Base-by-base conservation (phyloP, 2,329 filamentous ascomycete genomes). In the Calonectria pteridis region DNA sequence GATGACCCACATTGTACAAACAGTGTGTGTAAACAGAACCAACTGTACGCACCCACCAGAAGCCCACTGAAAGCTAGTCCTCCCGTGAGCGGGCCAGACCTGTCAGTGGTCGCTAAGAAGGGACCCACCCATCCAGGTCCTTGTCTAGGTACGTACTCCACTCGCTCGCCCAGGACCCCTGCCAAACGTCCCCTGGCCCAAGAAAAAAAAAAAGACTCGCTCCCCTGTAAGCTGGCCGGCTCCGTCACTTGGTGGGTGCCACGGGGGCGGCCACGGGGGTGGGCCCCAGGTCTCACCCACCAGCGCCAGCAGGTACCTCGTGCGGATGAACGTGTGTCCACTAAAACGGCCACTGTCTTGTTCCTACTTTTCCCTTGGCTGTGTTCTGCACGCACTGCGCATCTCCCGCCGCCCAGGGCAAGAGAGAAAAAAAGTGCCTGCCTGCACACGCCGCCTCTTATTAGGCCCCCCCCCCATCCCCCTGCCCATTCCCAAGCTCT, bases 381-480 rank as follows among this genome's bases (percentile, higher is more conserved):
- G 50, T 37, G 14, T 51, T 49, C 67, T 64, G 58, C 68, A 50
- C 68, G 49, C 43, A 53, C 62, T 67, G 69, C 64, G 50, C 63
- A 67, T 66, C 62, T 66, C 62, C 67, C 69, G 59, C 67, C 68
- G 49, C 55, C 69, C 69, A 62, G 63, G 29, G 67, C 35, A 64
- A 29, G 26, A 33, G 49, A 29, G 26, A 33, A 28, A 33, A 35
- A 66, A 55, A 55, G 50, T 40, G 23, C 31, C 64, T 67, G 49
- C 23, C 35, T 53, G 63, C 26, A 58, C 43, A 65, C 66, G 64
- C 51, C 74, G 69, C 73, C 77, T 75, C 75, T 76, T 79, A 79
- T 79, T 79, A 79, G 76, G 69, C 77, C 78, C 71, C 67, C 76
- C 72, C 74, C 50, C 76, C n/a, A n/a, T n/a, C n/a, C 69, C 78